A percentile compares a stretch with the other conserved stretches of the same genome.
Evolutionary conservation across 768 basidiomycete species (phyloP).

Genomic region (Auricularia sp.): DNA sequence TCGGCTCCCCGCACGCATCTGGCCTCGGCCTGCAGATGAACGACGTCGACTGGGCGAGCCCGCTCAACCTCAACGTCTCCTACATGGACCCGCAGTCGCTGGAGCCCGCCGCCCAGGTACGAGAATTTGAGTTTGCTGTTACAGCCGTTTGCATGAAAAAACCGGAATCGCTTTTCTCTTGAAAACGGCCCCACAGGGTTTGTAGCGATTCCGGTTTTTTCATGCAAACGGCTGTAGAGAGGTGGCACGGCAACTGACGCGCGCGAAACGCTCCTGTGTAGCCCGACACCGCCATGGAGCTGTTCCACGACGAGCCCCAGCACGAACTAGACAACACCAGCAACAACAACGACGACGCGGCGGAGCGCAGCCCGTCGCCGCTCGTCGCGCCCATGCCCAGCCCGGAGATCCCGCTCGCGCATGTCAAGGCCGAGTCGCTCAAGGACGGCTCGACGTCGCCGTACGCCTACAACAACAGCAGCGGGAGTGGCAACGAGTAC

Average conservation of each 20-base stretch:
- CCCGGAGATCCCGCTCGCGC: background rate
- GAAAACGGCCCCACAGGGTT: too few relatives aligned
- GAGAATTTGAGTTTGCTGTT: too few relatives aligned
- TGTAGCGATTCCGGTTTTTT: too few relatives aligned
- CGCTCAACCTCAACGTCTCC: background rate
- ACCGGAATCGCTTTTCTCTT: too few relatives aligned
- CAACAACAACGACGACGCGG: too few relatives aligned
- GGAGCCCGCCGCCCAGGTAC: too few relatives aligned
- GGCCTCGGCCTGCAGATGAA: background rate
- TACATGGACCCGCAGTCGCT: background rate
- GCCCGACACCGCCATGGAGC: slow-evolving; percentile 21
- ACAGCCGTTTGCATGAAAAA: too few relatives aligned
- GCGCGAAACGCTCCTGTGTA: too few relatives aligned
- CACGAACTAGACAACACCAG: slow-evolving; percentile 3
- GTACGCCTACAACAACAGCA: slow-evolving; percentile 10
- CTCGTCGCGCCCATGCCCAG: background rate
- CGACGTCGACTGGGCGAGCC: background rate
- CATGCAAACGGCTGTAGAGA: too few relatives aligned
- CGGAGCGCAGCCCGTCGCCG: background rate
- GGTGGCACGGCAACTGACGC: too few relatives aligned
- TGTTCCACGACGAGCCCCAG: slow-evolving; percentile 17
- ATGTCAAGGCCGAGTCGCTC: too few relatives aligned
- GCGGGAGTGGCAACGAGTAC: slow-evolving; percentile 22
- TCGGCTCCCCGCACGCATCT: background rate
- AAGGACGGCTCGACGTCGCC: too few relatives aligned